These are phyloP conservation scores for Populus trichocarpa DNA, from an alignment of 441 rosid species.

Conservation along the genomic window DNA sequence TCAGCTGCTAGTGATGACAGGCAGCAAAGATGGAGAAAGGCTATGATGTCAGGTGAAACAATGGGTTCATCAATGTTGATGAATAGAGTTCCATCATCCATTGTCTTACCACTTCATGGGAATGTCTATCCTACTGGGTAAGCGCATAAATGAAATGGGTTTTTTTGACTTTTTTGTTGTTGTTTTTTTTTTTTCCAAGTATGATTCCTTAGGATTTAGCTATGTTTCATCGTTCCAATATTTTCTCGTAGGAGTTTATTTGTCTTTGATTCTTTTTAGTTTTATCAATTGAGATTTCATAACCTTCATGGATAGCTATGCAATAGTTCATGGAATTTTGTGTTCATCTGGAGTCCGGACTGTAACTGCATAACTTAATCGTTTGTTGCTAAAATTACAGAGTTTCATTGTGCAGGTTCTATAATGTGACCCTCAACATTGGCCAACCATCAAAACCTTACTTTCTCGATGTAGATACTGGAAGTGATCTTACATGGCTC, in stretches of 20 bases:
- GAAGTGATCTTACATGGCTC: constrained; percentile 97
- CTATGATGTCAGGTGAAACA: constrained; percentile 16
- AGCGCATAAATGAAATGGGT: not conserved
- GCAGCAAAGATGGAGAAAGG: constrained; percentile 38
- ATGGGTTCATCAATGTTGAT: constrained; percentile 28
- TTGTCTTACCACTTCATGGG: constrained; percentile 63
- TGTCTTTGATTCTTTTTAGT: not conserved
- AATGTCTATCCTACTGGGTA: constrained; percentile 82
- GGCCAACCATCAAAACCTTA: constrained; percentile 84
- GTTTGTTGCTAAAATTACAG: not conserved
- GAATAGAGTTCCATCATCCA: constrained; percentile 54
- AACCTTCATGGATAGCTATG: not conserved
- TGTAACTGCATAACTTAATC: not conserved
- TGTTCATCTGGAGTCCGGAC: not conserved
- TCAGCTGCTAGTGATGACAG: constrained; percentile 26
- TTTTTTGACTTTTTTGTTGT: not conserved
- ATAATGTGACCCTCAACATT: constrained; percentile 59
- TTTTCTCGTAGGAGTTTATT: no score
- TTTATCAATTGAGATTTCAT: not conserved
- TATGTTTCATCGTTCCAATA: no score
- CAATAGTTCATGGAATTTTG: not conserved
- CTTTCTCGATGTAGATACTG: constrained; percentile 88
- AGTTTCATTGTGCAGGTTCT: constrained; percentile 44
- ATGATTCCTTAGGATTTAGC: no score
- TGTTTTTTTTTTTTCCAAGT: not conserved